phyloP scores from a whole-genome alignment of 2,329 filamentous ascomycete genomes.

The Penicillium sp. region DNA sequence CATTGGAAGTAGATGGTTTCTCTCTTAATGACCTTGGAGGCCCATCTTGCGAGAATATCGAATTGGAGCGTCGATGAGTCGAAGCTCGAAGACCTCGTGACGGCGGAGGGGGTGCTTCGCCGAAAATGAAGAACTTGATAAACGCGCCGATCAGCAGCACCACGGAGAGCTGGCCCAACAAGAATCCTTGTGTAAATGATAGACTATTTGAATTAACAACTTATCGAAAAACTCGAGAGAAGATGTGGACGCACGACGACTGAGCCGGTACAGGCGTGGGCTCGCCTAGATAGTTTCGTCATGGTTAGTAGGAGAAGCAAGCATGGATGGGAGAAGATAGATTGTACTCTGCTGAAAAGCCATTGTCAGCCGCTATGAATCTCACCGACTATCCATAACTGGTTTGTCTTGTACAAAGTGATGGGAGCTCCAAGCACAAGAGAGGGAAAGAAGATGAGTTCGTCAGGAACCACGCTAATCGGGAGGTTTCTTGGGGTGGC shows the following conservation, averaged over 20 bases:
- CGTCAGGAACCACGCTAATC: constrained; percentile 11
- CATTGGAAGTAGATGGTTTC: constrained; percentile 64
- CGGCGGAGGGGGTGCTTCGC: constrained; percentile 84
- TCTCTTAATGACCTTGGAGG: constrained; percentile 52
- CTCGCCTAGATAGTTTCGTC: constrained; percentile 31
- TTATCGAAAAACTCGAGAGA: background rate
- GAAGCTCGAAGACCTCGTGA: constrained; percentile 78
- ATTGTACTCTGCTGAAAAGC: constrained; percentile 37
- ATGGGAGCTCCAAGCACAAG: constrained; percentile 1
- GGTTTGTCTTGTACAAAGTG: constrained; percentile 27
- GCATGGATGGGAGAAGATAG: background rate
- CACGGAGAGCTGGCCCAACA: constrained; percentile 91
- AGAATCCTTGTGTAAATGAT: constrained; percentile 91
- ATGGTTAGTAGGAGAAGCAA: constrained; percentile 22
- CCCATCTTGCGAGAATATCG: constrained; percentile 56
- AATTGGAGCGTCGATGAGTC: constrained; percentile 75
- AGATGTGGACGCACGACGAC: constrained; percentile 45
- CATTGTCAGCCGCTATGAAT: constrained; percentile 36
- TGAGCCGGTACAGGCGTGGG: constrained; percentile 38
- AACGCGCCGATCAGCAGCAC: constrained; percentile 90
- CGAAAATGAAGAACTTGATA: constrained; percentile 99
- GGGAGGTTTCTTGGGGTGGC: constrained; percentile 10
- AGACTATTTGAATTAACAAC: constrained; percentile 56
- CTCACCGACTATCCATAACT: constrained; percentile 27
- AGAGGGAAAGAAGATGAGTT: background rate